Base-by-base conservation (phyloP, 225 moss, liverwort and hornwort genomes). In the Anthoceros angustus region DNA sequence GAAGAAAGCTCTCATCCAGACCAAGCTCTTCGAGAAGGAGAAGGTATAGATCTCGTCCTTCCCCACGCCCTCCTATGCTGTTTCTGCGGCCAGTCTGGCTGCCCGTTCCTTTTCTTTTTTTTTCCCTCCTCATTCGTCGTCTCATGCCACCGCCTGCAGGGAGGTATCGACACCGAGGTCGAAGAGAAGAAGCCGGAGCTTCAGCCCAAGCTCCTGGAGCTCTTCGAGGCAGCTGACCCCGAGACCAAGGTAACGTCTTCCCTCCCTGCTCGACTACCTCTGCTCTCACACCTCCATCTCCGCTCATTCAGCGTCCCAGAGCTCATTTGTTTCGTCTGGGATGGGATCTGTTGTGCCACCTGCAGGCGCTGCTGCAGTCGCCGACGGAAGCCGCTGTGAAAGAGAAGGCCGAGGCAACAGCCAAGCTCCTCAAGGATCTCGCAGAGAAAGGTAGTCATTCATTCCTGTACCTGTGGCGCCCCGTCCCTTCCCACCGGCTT, bases 11-110 rank as follows among this genome's bases (percentile, higher is more conserved):
- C n/a, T 23, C n/a, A 0, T 55, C 7, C 55, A 55, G 55, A 23
- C 55, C 55, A 55, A 55, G 55, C 55, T 55, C 55, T 55, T 55
- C 55, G 55, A 55, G n/a, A 55, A 55, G 55, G 55, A 55, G 23
- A 55, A 55, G 55, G 55, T 55, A 55, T 46, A 5, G 45, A 11
- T 46, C 45, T 2, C 11, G 6, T 6, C 11, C 45, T 11, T 16
- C 45, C 2, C 45, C 32, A 32, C 32, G 32, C 32, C 32, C 1
- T 32, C 32, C 32, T 4, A 32, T 32, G 32, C 32, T 32, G 45
- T 5, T 11, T 5, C 45, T 0, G 45, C 2, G 5, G 3, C n/a
- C n/a, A n/a, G n/a, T n/a, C n/a, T n/a, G n/a, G n/a, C n/a, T n/a
- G n/a, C n/a, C n/a, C n/a, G n/a, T 15, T 55, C 7, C 0, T 15